Conservation (phyloP, 2,329 filamentous ascomycete genomes). For the Huntiella abstrusa region DNA sequence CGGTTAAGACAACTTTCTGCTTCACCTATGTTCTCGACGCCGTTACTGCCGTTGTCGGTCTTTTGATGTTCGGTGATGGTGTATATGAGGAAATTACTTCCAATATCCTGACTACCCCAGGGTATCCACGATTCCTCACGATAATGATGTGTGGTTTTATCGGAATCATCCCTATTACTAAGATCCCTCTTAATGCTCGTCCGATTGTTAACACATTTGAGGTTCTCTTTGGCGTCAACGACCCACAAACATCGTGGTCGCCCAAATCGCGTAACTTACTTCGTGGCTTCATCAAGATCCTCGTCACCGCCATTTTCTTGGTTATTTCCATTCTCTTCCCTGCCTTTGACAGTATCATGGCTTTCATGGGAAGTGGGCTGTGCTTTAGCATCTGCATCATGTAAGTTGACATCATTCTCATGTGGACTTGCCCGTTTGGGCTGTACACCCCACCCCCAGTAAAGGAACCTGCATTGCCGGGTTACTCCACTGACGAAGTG, state of each 20-base stretch:
- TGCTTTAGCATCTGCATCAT: conserved; percentile 93
- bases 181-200: conserved; percentile 77
- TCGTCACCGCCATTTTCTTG: conserved; percentile 53
- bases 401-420: conserved; percentile 16
- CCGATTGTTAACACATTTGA: conserved; percentile 78
- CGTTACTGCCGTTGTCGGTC: conserved; percentile 62
- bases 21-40: conserved; percentile 78
- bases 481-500: too few species aligned
- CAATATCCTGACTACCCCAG: conserved; percentile 59
- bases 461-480: too few species aligned
- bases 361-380: conserved; percentile 70
- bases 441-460: not conserved
- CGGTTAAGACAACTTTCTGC: conserved; percentile 61
- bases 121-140: conserved; percentile 58
- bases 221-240: conserved; percentile 52
- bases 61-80: conserved; percentile 88
- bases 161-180: conserved; percentile 83
- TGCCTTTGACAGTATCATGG: conserved; percentile 77
- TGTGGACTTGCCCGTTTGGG: not conserved
- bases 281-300: conserved; percentile 37
- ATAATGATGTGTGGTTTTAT: conserved; percentile 71
- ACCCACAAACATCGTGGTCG: conserved; percentile 24
- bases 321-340: conserved; percentile 52
- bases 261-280: conserved; percentile 18
- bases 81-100: conserved; percentile 78